Base-by-base conservation (phyloP, 2,329 filamentous ascomycete species). In the Aureobasidium sp. region DNA sequence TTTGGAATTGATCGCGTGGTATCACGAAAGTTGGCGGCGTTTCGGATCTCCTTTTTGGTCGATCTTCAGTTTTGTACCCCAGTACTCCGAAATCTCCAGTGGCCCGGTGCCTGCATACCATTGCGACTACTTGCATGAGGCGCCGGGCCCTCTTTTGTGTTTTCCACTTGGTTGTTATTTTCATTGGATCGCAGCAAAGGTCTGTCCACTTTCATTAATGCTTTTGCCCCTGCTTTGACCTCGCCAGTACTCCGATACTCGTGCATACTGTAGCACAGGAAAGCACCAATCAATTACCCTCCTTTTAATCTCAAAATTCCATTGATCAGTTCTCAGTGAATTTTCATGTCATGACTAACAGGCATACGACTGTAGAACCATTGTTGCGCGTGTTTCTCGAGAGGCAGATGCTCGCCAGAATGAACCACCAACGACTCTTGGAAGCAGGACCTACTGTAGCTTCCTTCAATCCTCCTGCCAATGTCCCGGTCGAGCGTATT, bases 71-170 rank as follows among this genome's bases (percentile, higher is more conserved):
- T 42, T 44, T 56, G 52, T 56, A 56, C 42, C 42, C 31, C 29
- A 48, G 55, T 58, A 58, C 42, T 41, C 55, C 42, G 48, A 31
- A 58, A 12, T 49, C 41, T 42, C 56, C 56, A 58, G 55, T 58
- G 41, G 41, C 22, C 55, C 55, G 41, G 41, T 37, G 52, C 39
- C 25, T 25, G 29, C 27, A 36, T 22, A 12, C 20, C 42, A 22
- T 36, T 36, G 29, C 36, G 15, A 55, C 5, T 39, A 34, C 29
- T 49, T 42, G 36, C 27, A 56, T 11, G 25, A 27, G 27, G 17
- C 52, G 39, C n/a, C 15, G 27, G 27, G 9, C 15, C 29, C 27
- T 25, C 31, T 27, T 47, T 42, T 47, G 31, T 39, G 29, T 47
- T 37, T 58, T 37, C 20, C 8, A 12, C 5, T 29, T 47, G 27